A percentile compares a stretch with the other conserved stretches of the same genome.
Evolutionary conservation across 139 green algal species (phyloP).

Genomic region (Chlamydomonas schloesseri): DNA sequence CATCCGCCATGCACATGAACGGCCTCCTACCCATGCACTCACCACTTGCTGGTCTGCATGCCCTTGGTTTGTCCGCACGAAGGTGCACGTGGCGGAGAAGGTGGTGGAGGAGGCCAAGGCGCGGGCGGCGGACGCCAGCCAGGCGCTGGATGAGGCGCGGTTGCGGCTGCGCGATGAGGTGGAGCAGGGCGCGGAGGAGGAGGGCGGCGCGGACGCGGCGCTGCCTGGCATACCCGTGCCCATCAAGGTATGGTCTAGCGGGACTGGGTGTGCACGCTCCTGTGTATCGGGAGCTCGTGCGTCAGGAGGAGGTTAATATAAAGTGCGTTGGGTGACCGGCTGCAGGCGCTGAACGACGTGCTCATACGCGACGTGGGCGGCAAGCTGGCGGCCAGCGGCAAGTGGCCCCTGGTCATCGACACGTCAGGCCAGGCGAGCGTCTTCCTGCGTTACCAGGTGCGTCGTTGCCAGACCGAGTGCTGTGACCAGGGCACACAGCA

Average conservation of each 20-base stretch:
- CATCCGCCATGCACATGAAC: no score
- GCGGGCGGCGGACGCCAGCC: neutral
- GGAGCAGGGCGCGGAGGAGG: constrained; percentile 23
- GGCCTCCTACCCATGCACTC: no score
- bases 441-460: constrained; percentile 68
- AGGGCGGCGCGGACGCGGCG: constrained; percentile 4
- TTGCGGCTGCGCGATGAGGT: constrained; percentile 48
- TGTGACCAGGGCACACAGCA: constrained; percentile 64
- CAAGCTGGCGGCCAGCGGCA: constrained; percentile 39
- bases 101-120: constrained; percentile 16
- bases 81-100: constrained; percentile 46
- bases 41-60: neutral
- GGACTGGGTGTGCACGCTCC: no score
- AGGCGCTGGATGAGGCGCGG: constrained; percentile 32
- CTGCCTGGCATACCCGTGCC: constrained; percentile 50
- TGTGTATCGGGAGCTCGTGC: no score
- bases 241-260: constrained; percentile 62
- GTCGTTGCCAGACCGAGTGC: no score
- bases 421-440: constrained; percentile 57
- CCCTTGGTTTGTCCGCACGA: neutral
- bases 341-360: constrained; percentile 69
- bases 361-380: constrained; percentile 67
- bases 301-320: no score
- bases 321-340: no score
- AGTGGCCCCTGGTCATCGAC: constrained; percentile 68